Evolutionary conservation across 2,329 filamentous ascomycete genomes (phyloP).

Genomic region (Fusarium coffeatum): DNA sequence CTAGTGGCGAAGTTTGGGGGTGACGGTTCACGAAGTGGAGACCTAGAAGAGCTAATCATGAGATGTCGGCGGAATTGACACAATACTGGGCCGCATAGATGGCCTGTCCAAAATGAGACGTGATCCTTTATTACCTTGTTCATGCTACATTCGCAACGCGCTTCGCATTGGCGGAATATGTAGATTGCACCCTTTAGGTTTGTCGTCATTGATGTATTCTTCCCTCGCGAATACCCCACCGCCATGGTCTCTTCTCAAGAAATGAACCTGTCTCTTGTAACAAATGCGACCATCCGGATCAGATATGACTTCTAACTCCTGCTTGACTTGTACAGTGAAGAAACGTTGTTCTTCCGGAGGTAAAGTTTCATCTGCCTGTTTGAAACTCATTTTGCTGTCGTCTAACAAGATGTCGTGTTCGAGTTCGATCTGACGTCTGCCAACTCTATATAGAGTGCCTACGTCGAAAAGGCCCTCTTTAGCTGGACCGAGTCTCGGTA

Average conservation of each 20-base stretch:
- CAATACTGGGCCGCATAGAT: background rate
- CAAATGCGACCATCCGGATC: background rate
- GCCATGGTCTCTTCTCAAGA: background rate
- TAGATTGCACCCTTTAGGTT: background rate
- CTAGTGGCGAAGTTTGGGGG: background rate
- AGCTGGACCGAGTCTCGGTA: background rate
- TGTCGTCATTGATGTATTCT: constrained; percentile 12
- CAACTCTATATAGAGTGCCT: constrained; percentile 18
- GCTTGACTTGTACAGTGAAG: constrained; percentile 5
- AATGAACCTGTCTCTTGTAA: constrained; percentile 9
- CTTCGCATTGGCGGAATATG: constrained; percentile 17
- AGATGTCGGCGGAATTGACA: background rate
- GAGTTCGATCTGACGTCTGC: constrained; percentile 7
- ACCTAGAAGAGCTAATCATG: background rate
- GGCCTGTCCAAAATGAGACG: background rate
- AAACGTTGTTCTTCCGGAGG: constrained; percentile 1
- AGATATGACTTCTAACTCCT: constrained; percentile 9
- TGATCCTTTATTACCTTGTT: background rate
- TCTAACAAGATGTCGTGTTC: background rate
- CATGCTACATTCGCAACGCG: background rate
- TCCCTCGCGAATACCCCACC: background rate
- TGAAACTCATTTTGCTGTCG: background rate
- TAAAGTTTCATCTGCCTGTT: accelerated
- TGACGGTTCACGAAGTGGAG: background rate
- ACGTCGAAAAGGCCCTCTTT: constrained; percentile 21